Evolutionary conservation across 2,329 filamentous ascomycete species (phyloP).

Genomic region (Colletotrichum orchidophilum): DNA sequence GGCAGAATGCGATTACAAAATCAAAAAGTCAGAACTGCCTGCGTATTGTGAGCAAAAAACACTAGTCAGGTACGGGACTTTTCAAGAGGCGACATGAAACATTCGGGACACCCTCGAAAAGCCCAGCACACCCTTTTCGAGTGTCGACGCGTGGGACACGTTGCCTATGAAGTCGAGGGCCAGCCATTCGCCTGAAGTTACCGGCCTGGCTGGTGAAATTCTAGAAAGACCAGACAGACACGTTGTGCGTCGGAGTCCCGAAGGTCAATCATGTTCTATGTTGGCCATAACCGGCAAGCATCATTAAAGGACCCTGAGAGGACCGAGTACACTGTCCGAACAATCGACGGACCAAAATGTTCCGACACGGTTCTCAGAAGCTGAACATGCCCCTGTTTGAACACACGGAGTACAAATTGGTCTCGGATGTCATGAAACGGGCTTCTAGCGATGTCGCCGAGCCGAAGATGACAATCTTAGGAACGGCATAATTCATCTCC

Average conservation of each 20-base stretch:
- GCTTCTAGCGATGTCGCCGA: not conserved
- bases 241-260: not conserved
- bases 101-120: not conserved
- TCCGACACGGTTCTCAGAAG: not conserved
- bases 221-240: not conserved
- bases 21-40: no score
- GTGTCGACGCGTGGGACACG: not conserved
- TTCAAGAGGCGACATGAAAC: constrained; percentile 2
- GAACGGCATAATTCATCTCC: not conserved
- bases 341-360: not conserved
- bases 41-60: not conserved
- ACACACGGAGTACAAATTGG: not conserved
- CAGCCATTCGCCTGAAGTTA: not conserved
- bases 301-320: not conserved
- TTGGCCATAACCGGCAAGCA: not conserved
- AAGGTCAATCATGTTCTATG: not conserved
- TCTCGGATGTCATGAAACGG: not conserved
- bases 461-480: not conserved
- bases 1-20: not conserved
- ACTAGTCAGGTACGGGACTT: not conserved
- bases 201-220: not conserved
- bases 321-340: not conserved
- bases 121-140: not conserved
- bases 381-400: not conserved
- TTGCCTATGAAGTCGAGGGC: not conserved